A percentile compares a stretch with the other conserved stretches of the same genome.
phyloP scores from a whole-genome alignment of 371 early-diverging fungal species.

The Mortierella sp. region DNA sequence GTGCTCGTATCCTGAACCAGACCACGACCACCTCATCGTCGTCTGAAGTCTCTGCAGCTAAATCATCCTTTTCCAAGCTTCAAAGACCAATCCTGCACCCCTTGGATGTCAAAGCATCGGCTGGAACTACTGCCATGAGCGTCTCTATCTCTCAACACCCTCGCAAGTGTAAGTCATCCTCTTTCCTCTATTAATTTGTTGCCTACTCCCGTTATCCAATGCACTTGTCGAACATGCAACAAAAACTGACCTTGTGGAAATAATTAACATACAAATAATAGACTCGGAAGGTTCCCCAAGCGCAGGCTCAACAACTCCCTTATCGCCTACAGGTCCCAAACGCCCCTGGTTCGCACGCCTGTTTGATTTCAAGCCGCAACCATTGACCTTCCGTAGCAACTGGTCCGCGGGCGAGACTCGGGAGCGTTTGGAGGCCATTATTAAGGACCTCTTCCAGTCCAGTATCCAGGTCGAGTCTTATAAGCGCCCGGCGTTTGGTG shows the following conservation, averaged over 20 bases:
- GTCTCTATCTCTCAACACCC: conserved; percentile 47
- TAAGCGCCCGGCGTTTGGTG: conserved; percentile 42
- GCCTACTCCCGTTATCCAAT: background rate
- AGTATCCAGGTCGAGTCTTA: conserved; percentile 26
- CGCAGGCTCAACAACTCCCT: conserved; percentile 4
- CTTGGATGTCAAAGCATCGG: conserved; percentile 49
- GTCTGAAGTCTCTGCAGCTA: background rate
- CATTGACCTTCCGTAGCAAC: conserved; percentile 38
- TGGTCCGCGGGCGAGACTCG: conserved; percentile 50
- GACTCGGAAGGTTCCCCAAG: conserved; percentile 33
- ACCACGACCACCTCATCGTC: background rate
- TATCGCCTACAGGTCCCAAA: conserved; percentile 40
- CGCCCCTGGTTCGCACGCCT: conserved; percentile 53
- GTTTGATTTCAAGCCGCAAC: conserved; percentile 54
- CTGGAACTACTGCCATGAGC: conserved; percentile 36
- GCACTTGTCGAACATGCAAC: background rate
- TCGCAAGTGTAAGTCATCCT: conserved; percentile 27
- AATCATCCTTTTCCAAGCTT: conserved; percentile 8
- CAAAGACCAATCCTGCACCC: conserved; percentile 45
- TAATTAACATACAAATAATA: conserved; percentile 1
- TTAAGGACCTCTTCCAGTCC: conserved; percentile 26
- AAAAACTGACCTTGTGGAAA: background rate
- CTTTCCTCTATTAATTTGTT: background rate
- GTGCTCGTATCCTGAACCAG: background rate
- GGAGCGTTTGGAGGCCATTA: conserved; percentile 42